Evolutionary conservation across 257 asterid species (phyloP).

Genomic region (Solanum tarijense): DNA sequence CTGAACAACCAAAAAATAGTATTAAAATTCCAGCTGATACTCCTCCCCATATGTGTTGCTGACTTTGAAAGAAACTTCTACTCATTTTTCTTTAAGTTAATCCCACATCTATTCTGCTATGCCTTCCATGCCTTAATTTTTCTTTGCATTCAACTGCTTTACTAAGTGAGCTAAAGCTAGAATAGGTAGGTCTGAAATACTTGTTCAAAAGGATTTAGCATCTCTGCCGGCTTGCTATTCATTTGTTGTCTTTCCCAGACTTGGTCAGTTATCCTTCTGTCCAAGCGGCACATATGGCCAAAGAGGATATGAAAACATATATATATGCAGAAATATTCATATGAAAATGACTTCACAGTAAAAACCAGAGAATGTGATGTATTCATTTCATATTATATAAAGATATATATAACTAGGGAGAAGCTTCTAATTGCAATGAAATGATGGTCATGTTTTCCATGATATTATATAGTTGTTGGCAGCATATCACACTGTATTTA

Average conservation of each 20-base stretch:
- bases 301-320: neutral
- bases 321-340: neutral
- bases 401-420: neutral
- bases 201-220: neutral
- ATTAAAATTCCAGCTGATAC: constrained; percentile 15
- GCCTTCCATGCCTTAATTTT: neutral
- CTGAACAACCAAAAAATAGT: constrained; percentile 23
- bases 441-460: neutral
- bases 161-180: neutral
- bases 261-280: constrained; percentile 6
- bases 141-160: neutral
- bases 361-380: neutral
- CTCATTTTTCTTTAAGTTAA: neutral
- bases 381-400: neutral
- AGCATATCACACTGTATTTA: neutral
- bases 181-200: neutral
- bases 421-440: neutral
- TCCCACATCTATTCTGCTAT: neutral
- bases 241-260: constrained; percentile 2
- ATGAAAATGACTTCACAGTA: neutral
- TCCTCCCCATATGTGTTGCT: constrained; percentile 25
- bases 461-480: neutral
- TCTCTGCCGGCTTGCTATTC: constrained; percentile 6
- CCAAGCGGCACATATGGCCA: constrained; percentile 6
- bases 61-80: constrained; percentile 6